These are phyloP conservation scores for Podospora didyma DNA, from an alignment of 495 filamentous ascomycete species.

Conservation along the genomic window DNA sequence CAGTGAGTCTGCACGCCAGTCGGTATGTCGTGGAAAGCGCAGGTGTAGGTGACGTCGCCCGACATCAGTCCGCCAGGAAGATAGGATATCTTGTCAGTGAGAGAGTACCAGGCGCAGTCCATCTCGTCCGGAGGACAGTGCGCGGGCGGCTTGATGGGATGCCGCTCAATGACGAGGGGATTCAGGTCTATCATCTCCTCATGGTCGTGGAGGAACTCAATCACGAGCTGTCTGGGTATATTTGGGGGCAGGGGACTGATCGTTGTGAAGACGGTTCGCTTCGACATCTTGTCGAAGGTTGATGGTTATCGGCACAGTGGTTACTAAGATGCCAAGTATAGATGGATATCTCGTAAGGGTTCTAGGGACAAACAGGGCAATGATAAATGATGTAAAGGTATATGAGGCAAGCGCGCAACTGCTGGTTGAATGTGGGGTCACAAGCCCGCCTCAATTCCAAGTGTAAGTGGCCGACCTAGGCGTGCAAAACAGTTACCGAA, in stretches of 20 bases:
- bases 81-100: constrained; percentile 70
- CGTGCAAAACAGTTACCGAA: too few species aligned
- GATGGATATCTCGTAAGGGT: too few species aligned
- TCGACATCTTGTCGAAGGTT: constrained; percentile 44
- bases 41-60: constrained; percentile 67
- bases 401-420: too few species aligned
- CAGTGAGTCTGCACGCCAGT: constrained; percentile 70
- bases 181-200: constrained; percentile 77
- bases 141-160: constrained; percentile 57
- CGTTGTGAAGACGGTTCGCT: constrained; percentile 58
- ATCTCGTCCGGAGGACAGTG: constrained; percentile 62
- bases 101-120: constrained; percentile 65
- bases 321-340: too few species aligned
- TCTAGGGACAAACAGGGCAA: not conserved
- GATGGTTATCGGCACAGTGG: too few species aligned
- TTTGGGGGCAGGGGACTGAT: constrained; percentile 67
- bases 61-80: constrained; percentile 61
- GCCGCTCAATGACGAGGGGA: constrained; percentile 67
- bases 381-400: not conserved
- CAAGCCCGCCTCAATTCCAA: too few species aligned
- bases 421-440: too few species aligned
- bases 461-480: too few species aligned
- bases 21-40: constrained; percentile 66
- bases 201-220: constrained; percentile 68
- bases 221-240: constrained; percentile 60